Conservation (phyloP, 352 stramenopile species). For the Elongisporangium prolatum region DNA sequence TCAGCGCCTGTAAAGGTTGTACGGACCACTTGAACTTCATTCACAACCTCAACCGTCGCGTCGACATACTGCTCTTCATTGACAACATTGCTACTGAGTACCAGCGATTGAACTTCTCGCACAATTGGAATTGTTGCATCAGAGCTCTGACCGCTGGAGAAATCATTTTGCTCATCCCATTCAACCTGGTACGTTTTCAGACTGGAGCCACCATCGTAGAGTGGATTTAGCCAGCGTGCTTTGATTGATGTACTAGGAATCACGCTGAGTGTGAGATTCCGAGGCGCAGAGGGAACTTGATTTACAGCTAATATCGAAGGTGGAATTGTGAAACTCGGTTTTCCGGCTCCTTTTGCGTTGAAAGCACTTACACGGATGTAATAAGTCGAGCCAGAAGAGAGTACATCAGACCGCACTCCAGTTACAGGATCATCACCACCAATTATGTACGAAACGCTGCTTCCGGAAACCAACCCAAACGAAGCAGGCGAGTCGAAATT, state of each 20-base stretch:
- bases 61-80: conserved; percentile 94
- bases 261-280: conserved; percentile 48
- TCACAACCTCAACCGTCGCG: conserved; percentile 91
- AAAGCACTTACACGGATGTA: conserved; percentile 74
- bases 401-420: conserved; percentile 76
- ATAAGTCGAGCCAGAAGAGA: conserved; percentile 79
- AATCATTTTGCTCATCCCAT: conserved; percentile 80
- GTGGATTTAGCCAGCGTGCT: conserved; percentile 84
- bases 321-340: conserved; percentile 30
- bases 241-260: conserved; percentile 69
- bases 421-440: conserved; percentile 92
- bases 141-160: conserved; percentile 64
- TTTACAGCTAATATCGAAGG: conserved; percentile 46
- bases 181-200: conserved; percentile 70
- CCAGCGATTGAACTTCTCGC: conserved; percentile 88
- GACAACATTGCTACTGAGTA: conserved; percentile 72
- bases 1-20: conserved; percentile 81
- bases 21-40: conserved; percentile 94
- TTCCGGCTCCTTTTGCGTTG: conserved; percentile 69
- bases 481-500: conserved; percentile 88
- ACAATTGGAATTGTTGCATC: conserved; percentile 79
- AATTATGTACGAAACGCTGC: conserved; percentile 76
- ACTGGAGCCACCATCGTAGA: conserved; percentile 89
- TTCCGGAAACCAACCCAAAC: conserved; percentile 52
- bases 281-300: conserved; percentile 54